Conservation (phyloP, 2,329 filamentous ascomycete genomes). For the Xylaria sp. region DNA sequence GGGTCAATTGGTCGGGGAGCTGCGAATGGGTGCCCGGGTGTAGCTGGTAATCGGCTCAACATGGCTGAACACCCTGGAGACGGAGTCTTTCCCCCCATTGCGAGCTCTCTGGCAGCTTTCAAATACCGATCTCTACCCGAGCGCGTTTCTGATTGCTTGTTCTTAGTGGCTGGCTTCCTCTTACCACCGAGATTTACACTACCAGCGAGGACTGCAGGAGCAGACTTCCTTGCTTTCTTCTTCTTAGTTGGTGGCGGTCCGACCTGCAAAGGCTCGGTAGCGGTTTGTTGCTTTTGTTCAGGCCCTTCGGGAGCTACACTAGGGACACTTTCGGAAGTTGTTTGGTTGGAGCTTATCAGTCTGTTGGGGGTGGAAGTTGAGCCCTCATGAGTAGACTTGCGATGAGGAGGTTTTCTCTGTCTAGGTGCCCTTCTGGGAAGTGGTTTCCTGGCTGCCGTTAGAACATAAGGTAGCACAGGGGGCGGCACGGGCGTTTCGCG, state of each 20-base stretch:
- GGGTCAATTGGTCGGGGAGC: background rate
- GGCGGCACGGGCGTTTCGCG: background rate
- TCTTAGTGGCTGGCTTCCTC: conserved; percentile 9
- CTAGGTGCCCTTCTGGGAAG: conserved; percentile 1
- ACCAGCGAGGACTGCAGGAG: conserved; percentile 42
- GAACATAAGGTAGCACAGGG: background rate
- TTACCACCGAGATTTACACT: background rate
- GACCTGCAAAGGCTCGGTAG: background rate
- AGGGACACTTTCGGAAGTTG: background rate
- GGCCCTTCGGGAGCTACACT: background rate
- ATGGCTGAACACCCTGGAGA: conserved; percentile 26
- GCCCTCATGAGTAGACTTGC: background rate
- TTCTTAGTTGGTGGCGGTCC: conserved; percentile 13
- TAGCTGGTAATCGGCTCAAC: conserved; percentile 13
- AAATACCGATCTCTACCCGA: conserved; percentile 34
- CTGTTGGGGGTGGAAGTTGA: background rate
- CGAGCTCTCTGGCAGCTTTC: conserved; percentile 35
- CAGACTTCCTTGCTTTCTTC: conserved; percentile 49
- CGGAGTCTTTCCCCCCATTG: conserved; percentile 33
- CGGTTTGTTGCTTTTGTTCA: background rate
- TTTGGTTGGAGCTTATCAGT: background rate
- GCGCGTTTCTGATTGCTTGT: conserved; percentile 22
- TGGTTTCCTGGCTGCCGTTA: conserved; percentile 14
- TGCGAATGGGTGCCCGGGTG: conserved; percentile 4
- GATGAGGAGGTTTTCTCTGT: background rate